Base-by-base conservation (phyloP, 192 early-diverging fungal genomes). In the Podila horticola region DNA sequence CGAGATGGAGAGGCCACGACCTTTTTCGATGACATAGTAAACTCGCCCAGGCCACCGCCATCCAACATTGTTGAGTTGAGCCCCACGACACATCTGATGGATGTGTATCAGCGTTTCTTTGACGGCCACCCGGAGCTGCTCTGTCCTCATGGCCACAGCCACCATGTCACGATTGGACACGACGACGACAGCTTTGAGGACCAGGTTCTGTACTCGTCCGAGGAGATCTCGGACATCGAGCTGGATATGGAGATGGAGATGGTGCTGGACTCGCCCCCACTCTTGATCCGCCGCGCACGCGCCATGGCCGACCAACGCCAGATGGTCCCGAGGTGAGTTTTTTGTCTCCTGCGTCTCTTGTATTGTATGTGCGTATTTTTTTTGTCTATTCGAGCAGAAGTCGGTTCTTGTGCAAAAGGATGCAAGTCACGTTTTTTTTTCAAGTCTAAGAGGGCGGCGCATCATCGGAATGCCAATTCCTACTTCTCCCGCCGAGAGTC, bases 21-120 rank as follows among this genome's bases (percentile, higher is more conserved):
- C 22, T 63, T 63, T 38, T 63, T 63, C n/a, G 62, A 63, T 36
- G 62, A 63, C 5, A 38, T 63, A 4, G 34, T 63, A 36, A 63
- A 63, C 33, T 29, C 62, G 62, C 62, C 20, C n/a, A 29, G 30
- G 34, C 11, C 61, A 63, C 62, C 33, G 4, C 34, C 33, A n/a
- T n/a, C 52, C 52, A 63, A 63, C 33, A 63, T 63, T 36, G 28
- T n/a, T 5, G 13, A 33, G 13, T n/a, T 34, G 34, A 63, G 33
- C 34, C 30, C 28, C 30, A 63, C 30, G 6, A 63, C 62, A 36
- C 28, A 34, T n/a, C 34, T 63, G 34, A 29, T 34, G 20, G 62
- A 63, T 12, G 30, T 63, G 11, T 63, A 63, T 36, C 20, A 63
- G 20, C 30, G 33, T n/a, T 63, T 63, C n/a, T 63, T 63, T 36